Evolutionary conservation across 805 yeast species (phyloP), one percentile per base, ranked within the genome.

Genomic region (Hanseniaspora lindneri): DNA sequence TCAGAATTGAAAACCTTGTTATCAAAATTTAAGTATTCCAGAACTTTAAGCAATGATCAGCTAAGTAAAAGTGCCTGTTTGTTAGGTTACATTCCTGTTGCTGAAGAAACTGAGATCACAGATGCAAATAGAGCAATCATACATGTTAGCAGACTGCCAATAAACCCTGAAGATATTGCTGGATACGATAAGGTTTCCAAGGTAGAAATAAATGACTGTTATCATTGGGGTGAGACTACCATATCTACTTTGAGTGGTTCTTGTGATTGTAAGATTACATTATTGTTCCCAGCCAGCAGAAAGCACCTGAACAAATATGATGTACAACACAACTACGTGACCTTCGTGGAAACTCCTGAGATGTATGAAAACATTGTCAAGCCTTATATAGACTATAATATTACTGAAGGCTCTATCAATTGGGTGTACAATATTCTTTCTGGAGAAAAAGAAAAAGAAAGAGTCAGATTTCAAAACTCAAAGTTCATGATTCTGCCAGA

Each of bases 361-460:
- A 67, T 76, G 63, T 92, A 89, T 66, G 46, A 60, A 3, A 52
- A 61, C 6, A 65, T 71, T 16, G 94, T 84, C 3, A 65, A 69
- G 39, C 96, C 96, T 0, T 89, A 81, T 60, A 81, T 89, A 39
- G 73, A 74, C 13, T 72, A 81, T 1, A 82, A 80, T 82, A 50
- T 53, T 33, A 72, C 73, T 41, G 92, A 92, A 2, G 82, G 77
- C 43, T 66, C 95, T 43, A 68, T 89, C 41, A 75, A 83, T 58
- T 89, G 98, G 98, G 96, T 92, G 2, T 69, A 76, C 52, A 88
- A 87, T 57, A 89, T 89, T 47, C 66, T 92, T 39, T 75, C 72
- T 59, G 73, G 83, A 41, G 94, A 88, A 3, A 85, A 81, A 21
- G 98, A 89, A 62, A 72, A 85, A 0, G 96, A 88, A 29, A 66